Evolutionary conservation across 352 stramenopile genomes (phyloP).

Genomic region (Aphanomyces astaci): DNA sequence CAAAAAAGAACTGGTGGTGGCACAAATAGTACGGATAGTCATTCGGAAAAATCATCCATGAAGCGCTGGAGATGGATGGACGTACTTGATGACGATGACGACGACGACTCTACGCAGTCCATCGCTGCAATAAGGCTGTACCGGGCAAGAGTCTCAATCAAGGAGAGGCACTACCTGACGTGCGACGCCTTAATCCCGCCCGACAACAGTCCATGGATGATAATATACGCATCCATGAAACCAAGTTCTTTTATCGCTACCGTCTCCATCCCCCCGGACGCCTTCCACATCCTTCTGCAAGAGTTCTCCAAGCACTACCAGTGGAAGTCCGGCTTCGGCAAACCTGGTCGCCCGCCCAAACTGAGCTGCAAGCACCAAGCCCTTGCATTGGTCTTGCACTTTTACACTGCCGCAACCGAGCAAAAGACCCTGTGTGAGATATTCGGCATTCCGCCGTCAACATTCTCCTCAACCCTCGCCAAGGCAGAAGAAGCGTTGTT

Average conservation of each 20-base stretch:
- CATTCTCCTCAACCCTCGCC: not conserved
- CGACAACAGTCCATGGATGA: not conserved
- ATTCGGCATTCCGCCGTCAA: conserved; percentile 16
- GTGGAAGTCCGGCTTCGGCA: not conserved
- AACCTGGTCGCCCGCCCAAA: conserved; percentile 16
- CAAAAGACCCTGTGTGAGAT: conserved; percentile 13
- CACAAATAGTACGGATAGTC: not conserved
- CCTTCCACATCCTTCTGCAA: not conserved
- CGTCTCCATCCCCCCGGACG: not conserved
- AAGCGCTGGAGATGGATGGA: too few relatives aligned
- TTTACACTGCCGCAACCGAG: conserved; percentile 20
- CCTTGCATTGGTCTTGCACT: conserved; percentile 16
- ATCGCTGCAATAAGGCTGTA: not conserved
- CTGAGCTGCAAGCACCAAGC: conserved; percentile 23
- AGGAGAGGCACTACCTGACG: conserved; percentile 3
- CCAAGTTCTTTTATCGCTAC: not conserved
- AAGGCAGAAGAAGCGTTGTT: not conserved
- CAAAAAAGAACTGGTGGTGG: not conserved
- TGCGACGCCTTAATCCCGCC: not conserved
- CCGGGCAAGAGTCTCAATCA: not conserved
- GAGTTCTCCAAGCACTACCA: not conserved
- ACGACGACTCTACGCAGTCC: not conserved
- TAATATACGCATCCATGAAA: not conserved
- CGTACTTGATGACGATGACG: not conserved
- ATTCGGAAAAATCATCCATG: too few relatives aligned